These are phyloP conservation scores for Mallotus repandus DNA, from an alignment of 441 rosid species.

Conservation along the genomic window DNA sequence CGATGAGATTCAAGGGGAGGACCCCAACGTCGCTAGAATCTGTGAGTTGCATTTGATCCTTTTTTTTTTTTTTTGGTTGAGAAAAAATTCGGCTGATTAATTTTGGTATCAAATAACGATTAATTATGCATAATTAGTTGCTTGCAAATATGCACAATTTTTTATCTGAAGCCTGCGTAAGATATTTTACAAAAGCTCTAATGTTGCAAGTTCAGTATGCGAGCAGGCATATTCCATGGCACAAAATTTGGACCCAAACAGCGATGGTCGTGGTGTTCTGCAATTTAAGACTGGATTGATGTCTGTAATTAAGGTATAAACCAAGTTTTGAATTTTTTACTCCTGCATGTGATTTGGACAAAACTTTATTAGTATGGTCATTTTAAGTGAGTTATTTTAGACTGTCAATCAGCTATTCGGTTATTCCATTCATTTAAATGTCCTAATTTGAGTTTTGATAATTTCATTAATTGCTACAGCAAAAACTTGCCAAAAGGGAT, in stretches of 20 bases:
- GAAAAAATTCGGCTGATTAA: not conserved
- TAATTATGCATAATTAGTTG: not conserved
- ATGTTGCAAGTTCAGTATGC: conserved; percentile 56
- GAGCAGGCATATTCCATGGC: conserved; percentile 99
- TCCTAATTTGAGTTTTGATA: conserved; percentile 21
- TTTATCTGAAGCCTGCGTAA: not conserved
- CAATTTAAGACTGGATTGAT: conserved; percentile 99
- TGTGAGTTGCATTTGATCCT: conserved; percentile 40
- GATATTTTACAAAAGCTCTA: conserved; percentile 3
- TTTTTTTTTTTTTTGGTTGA: not conserved
- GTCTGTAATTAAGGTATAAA: conserved; percentile 88
- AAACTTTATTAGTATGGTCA: conserved; percentile 7
- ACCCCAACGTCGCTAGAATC: conserved; percentile 81
- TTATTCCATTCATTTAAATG: conserved; percentile 2
- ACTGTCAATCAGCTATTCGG: not conserved
- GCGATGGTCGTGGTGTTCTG: conserved; percentile 98
- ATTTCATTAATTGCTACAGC: conserved; percentile 54
- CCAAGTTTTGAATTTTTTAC: conserved; percentile 6
- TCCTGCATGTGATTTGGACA: conserved; percentile 11
- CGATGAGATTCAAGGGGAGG: conserved; percentile 87
- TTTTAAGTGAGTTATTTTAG: conserved; percentile 6
- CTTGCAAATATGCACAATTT: conserved; percentile 6
- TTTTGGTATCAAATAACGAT: not conserved
- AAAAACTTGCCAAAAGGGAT: conserved; percentile 94
- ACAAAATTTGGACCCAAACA: conserved; percentile 90